Conservation (phyloP, 2,329 filamentous ascomycete species). For the Phaeosphaeria sp. region DNA sequence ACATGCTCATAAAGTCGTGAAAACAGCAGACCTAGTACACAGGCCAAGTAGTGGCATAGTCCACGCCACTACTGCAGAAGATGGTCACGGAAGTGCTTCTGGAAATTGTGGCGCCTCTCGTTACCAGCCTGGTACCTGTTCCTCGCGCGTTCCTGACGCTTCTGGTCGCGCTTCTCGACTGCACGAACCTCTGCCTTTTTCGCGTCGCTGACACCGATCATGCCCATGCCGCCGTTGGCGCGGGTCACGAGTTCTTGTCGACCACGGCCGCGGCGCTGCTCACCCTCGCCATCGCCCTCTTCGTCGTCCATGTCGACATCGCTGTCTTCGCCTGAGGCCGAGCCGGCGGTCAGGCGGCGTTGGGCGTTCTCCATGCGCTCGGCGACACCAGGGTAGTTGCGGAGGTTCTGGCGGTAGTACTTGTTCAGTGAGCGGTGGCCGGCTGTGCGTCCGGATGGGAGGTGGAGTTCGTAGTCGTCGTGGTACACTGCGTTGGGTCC, state of each 20-base stretch:
- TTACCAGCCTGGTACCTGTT: constrained; percentile 70
- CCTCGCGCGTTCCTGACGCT: constrained; percentile 67
- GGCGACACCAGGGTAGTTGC: constrained; percentile 78
- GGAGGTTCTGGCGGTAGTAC: constrained; percentile 93
- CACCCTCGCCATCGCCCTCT: constrained; percentile 20
- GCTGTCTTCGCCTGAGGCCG: constrained; percentile 47
- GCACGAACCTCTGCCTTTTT: constrained; percentile 74
- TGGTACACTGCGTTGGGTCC: constrained; percentile 82
- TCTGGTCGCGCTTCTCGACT: constrained; percentile 73
- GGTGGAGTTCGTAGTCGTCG: constrained; percentile 91
- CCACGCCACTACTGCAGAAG: constrained; percentile 54
- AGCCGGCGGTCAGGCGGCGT: constrained; percentile 65
- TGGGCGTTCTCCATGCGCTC: constrained; percentile 75
- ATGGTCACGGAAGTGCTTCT: constrained; percentile 74
- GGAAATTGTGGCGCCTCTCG: constrained; percentile 77
- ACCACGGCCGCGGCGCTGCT: constrained; percentile 27
- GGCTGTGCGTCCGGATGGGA: constrained; percentile 86
- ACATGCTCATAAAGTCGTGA: constrained; percentile 9
- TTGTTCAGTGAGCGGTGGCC: constrained; percentile 86
- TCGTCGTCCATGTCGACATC: constrained; percentile 41
- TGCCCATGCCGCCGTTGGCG: constrained; percentile 75
- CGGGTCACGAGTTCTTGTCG: constrained; percentile 62
- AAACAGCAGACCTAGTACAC: background rate
- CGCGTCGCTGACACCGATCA: constrained; percentile 77
- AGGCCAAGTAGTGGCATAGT: background rate